Conservation (phyloP, 1,284 basidiomycete species). For the Trichosporon coremiiforme region DNA sequence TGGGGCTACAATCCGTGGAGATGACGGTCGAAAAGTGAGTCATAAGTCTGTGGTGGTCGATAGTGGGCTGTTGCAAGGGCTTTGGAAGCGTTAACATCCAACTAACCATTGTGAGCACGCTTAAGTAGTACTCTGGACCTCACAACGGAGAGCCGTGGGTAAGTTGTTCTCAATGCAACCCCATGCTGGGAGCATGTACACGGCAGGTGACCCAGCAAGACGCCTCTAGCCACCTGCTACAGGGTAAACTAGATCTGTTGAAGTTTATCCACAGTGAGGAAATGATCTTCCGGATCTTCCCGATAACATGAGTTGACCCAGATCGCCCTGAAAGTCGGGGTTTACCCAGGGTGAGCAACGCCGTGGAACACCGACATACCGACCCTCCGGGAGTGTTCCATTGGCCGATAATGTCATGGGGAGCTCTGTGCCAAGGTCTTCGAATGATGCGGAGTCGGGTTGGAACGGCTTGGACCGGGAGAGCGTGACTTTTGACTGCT, state of each 20-base stretch:
- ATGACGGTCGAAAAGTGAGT: slow-evolving; percentile 17
- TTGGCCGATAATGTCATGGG: background rate
- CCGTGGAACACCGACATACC: background rate
- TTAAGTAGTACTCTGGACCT: background rate
- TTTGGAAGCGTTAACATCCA: background rate
- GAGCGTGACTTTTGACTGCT: background rate
- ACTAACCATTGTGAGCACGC: background rate
- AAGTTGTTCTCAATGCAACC: background rate
- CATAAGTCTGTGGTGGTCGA: background rate
- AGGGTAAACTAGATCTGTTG: background rate
- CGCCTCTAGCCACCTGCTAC: background rate
- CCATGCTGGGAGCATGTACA: background rate
- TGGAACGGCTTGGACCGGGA: background rate
- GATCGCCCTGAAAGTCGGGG: background rate
- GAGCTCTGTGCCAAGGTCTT: background rate
- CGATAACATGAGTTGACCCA: slow-evolving; percentile 2
- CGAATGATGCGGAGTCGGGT: background rate
- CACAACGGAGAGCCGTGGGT: background rate
- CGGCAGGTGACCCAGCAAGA: background rate
- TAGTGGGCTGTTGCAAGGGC: background rate
- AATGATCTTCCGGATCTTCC: background rate
- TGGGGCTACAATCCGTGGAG: slow-evolving; percentile 5
- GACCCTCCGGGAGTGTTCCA: background rate
- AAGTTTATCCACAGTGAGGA: background rate
- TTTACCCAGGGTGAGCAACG: background rate